Evolutionary conservation across 495 filamentous ascomycete species (phyloP).

Genomic region (Zalerion maritima): DNA sequence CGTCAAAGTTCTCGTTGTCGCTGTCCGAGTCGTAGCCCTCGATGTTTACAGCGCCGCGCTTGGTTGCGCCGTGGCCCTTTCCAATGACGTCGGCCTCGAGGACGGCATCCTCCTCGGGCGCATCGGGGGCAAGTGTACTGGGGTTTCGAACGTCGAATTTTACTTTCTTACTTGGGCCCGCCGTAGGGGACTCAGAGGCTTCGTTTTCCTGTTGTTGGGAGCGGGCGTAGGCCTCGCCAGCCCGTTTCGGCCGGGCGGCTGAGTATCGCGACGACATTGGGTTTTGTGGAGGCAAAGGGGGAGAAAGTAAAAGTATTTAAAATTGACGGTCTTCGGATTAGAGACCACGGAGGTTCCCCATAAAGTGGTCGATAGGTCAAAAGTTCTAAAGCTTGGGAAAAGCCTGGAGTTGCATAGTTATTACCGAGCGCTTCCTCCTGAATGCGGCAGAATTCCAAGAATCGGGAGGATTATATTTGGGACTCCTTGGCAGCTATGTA

Average conservation of each 20-base stretch:
- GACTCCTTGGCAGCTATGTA: too few relatives aligned
- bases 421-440: too few relatives aligned
- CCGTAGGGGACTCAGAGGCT: constrained; percentile 21
- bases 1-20: constrained; percentile 79
- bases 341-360: too few relatives aligned
- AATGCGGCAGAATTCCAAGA: too few relatives aligned
- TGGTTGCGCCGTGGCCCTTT: constrained; percentile 56
- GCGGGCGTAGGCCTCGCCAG: constrained; percentile 63
- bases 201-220: constrained; percentile 46
- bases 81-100: constrained; percentile 91
- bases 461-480: too few relatives aligned
- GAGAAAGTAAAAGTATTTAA: too few relatives aligned
- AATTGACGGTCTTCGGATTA: too few relatives aligned
- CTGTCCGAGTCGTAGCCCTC: constrained; percentile 95
- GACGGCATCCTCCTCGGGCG: constrained; percentile 52
- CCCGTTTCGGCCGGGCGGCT: constrained; percentile 66
- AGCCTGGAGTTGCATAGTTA: too few relatives aligned
- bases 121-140: constrained; percentile 65
- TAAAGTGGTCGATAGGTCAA: too few relatives aligned
- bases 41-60: constrained; percentile 84
- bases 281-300: too few relatives aligned
- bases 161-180: constrained; percentile 55
- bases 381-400: too few relatives aligned
- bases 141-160: constrained; percentile 94
- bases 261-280: constrained; percentile 47